Evolutionary conservation across 2,329 filamentous ascomycete species (phyloP), one percentile per base, ranked within the genome.

Genomic region (Fusarium guadeloupense): DNA sequence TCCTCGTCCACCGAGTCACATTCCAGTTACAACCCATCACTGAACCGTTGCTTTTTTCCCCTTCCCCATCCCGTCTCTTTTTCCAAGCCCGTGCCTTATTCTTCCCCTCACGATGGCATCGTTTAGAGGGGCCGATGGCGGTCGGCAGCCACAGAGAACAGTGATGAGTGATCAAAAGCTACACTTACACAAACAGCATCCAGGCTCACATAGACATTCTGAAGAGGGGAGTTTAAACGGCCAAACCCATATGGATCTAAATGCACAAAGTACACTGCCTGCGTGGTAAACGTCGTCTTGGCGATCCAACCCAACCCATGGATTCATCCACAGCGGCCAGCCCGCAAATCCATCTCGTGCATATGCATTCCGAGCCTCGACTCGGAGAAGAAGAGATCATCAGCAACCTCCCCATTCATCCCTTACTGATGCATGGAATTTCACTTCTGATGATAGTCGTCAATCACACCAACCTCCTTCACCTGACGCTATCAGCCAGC

Each of bases 401-500:
- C 30, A n/a, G 26, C 28, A 54, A 17, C 14, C 16, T 16, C 28
- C n/a, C n/a, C n/a, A n/a, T n/a, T 16, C 43, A 55, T 54, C 55
- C 59, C 59, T 59, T 63, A 40, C 48, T 43, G 43, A 37, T 60
- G 56, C 44, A 38, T 49, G 40, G 40, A 46, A 45, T 52, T 39
- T 26, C 34, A 9, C 25, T 47, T 16, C 20, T 42, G 33, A 31
- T 43, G 44, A 44, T 40, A 34, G n/a, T 48, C 33, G 34, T 44
- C 57, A 60, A 48, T 25, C 38, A 55, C 13, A 7, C 35, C 44
- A 40, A 61, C 58, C 56, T 59, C 56, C 49, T 60, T 60, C 54
- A 54, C 57, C 55, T 59, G 57, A 60, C 59, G 31, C 58, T 47
- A 54, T 53, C 58, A 62, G 52, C 41, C 57, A 58, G 35, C 44